Conservation (phyloP, 177 flowering plant genomes). For the Tripterygium wilfordii region DNA sequence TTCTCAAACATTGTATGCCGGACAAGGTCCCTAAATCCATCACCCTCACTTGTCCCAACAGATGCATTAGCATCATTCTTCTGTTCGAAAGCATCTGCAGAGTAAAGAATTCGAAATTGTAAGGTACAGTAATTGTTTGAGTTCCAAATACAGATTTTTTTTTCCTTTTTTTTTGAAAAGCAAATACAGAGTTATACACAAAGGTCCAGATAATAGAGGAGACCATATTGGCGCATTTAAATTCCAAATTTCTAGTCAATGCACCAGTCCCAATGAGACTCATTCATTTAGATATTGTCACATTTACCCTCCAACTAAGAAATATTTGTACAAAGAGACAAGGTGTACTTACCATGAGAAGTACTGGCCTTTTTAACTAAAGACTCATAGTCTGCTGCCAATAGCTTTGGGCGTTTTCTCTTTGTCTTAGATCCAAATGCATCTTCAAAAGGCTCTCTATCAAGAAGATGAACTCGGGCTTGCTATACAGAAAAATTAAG, state of each 20-base stretch:
- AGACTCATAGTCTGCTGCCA: constrained; percentile 84
- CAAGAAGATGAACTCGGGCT: constrained; percentile 85
- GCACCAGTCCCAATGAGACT: too few species aligned
- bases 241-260: too few species aligned
- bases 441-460: constrained; percentile 75
- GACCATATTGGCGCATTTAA: too few species aligned
- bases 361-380: constrained; percentile 66
- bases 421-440: constrained; percentile 88
- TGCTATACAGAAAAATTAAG: constrained; percentile 41
- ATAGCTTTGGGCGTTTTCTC: constrained; percentile 82
- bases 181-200: too few species aligned
- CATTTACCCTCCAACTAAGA: neutral
- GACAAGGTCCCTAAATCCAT: constrained; percentile 87
- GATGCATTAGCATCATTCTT: constrained; percentile 35
- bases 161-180: too few species aligned
- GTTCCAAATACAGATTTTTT: too few species aligned
- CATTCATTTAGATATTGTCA: too few species aligned
- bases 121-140: too few species aligned
- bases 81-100: constrained; percentile 68
- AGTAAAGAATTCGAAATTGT: neutral
- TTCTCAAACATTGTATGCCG: constrained; percentile 98
- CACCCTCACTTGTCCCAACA: constrained; percentile 53
- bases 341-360: constrained; percentile 55
- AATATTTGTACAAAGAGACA: neutral
- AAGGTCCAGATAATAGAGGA: too few species aligned